Evolutionary conservation across 345 rosid genomes (phyloP), one percentile per base, ranked within the genome.

Genomic region (Eucalyptus marginata): DNA sequence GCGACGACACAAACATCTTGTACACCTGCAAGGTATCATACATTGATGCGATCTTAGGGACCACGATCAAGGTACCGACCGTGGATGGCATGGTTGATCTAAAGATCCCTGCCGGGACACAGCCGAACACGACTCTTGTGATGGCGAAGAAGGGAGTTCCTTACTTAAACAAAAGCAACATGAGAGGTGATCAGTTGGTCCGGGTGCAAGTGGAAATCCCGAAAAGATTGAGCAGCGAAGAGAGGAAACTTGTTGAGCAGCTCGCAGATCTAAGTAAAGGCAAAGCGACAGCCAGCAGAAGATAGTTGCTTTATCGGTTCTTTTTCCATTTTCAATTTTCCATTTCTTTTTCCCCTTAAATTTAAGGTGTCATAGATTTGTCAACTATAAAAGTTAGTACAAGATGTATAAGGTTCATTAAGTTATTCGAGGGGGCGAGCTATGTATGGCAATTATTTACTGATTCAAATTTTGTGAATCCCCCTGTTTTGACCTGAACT

Each of bases 141-240:
- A 97, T 98, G 99, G 96, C 99, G 31, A 98, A 95, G 91, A 98
- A 95, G 89, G 99, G 99, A 29, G 98, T 98, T 52, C 99, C 99
- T 7, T 94, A 96, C 40, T 92, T 97, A 88, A 98, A 96, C 89
- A 98, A 95, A 93, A 96, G 94, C 91, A 97, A 94, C 92, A 93
- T 93, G 96, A 95, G 99, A 89, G 99, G 99, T 20, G 99, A 97
- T 89, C 99, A 97, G 92, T 89, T 98, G 93, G 99, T 98, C 33
- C 97, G 99, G 14, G 99, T 98, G 47, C 99, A 98, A 89, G 98
- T 98, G 2, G 99, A 98, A 92, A 98, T 98, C 88, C 99, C 99
- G 1, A 98, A 98, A 91, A 92, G 97, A 89, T 91, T 98, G 94
- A 96, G 97, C 92, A 91, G 93, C 49, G 97, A 97, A 83, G 99